Evolutionary conservation across 2,329 filamentous ascomycete genomes (phyloP).

Genomic region (Diaporthe amygdali): DNA sequence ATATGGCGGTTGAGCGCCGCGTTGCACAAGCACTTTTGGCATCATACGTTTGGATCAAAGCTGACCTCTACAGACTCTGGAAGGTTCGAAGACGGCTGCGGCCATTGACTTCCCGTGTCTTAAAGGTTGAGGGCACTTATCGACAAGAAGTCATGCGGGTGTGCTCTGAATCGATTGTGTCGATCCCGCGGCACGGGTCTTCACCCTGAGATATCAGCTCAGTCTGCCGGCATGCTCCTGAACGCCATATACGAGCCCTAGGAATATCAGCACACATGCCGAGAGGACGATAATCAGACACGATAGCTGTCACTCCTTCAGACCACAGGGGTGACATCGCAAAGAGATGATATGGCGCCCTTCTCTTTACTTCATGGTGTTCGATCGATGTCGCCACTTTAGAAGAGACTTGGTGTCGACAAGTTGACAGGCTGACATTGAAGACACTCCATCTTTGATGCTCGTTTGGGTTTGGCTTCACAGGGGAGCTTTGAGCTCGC

Average conservation of each 20-base stretch:
- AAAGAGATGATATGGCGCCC: background rate
- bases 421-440: background rate
- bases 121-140: background rate
- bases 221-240: background rate
- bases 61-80: background rate
- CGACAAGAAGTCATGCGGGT: background rate
- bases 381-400: background rate
- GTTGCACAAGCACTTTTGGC: background rate
- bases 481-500: constrained; percentile 29
- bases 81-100: background rate
- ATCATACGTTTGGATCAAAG: background rate
- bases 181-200: constrained; percentile 1
- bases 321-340: background rate
- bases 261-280: background rate
- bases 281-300: background rate
- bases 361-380: background rate
- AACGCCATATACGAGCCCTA: background rate
- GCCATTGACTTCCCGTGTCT: constrained; percentile 1
- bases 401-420: background rate
- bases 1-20: background rate
- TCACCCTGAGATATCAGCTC: background rate
- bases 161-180: background rate
- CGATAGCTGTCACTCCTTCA: background rate
- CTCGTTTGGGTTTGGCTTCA: constrained; percentile 34
- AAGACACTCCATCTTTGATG: background rate